Evolutionary conservation across 2,329 filamentous ascomycete species (phyloP).

Genomic region (Hypoxylon sp.): DNA sequence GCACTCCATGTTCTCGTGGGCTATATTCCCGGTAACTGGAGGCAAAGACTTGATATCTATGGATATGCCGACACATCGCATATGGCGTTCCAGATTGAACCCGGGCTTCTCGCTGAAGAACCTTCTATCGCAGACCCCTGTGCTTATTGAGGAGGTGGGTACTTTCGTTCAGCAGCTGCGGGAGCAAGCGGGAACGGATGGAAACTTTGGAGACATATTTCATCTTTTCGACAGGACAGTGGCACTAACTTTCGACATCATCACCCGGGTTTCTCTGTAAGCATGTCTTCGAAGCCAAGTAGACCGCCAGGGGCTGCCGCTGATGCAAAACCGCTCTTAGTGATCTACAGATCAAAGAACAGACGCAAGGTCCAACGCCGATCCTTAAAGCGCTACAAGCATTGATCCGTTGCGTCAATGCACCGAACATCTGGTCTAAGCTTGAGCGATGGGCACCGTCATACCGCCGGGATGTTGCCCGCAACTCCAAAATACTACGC

Average conservation of each 20-base stretch:
- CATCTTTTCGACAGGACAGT: slow-evolving; percentile 21
- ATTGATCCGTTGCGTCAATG: background rate
- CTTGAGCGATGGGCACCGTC: background rate
- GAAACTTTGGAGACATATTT: slow-evolving; percentile 18
- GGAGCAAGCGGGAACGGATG: slow-evolving; percentile 4
- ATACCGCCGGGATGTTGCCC: background rate
- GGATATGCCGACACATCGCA: background rate
- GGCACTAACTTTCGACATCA: slow-evolving; percentile 28
- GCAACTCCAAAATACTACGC: background rate
- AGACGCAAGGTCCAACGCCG: background rate
- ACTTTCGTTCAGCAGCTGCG: slow-evolving; percentile 20
- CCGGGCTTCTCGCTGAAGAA: slow-evolving; percentile 18
- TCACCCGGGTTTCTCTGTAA: slow-evolving; percentile 24
- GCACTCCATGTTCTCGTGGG: slow-evolving; percentile 20
- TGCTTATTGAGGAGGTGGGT: slow-evolving; percentile 20
- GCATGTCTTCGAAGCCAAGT: background rate
- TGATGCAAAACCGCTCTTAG: background rate
- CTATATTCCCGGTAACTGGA: slow-evolving; percentile 9
- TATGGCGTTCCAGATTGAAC: slow-evolving; percentile 27
- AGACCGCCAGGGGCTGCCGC: background rate
- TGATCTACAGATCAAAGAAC: background rate
- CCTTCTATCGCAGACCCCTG: background rate
- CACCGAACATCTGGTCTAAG: background rate
- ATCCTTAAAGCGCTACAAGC: background rate
- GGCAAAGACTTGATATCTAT: slow-evolving; percentile 22